Conservation (phyloP, 805 yeast genomes). For the Pichia thaimueangensis region DNA sequence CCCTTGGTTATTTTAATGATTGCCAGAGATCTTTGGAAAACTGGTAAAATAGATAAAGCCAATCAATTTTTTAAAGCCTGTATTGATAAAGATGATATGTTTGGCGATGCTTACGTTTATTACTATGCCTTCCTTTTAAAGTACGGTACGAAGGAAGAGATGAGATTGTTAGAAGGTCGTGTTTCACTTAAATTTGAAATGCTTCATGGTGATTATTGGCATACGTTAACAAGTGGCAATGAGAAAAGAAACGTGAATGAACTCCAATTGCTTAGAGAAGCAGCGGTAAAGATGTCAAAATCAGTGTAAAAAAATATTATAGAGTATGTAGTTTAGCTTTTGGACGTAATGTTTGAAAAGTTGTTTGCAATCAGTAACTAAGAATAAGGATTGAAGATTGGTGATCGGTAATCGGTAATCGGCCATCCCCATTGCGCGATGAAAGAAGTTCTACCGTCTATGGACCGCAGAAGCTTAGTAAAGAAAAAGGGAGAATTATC, state of each 20-base stretch:
- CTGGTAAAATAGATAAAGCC: slow-evolving; percentile 58
- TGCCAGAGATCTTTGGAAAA: slow-evolving; percentile 62
- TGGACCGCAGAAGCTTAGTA: too few species aligned
- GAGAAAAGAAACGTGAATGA: slow-evolving; percentile 23
- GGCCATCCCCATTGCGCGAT: too few species aligned
- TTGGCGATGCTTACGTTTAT: slow-evolving; percentile 80
- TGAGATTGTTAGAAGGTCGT: slow-evolving; percentile 29
- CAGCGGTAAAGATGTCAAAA: slow-evolving; percentile 10
- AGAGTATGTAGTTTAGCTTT: not conserved
- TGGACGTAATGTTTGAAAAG: too few species aligned
- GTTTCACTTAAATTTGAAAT: slow-evolving; percentile 46
- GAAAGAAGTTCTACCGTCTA: too few species aligned
- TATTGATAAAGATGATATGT: slow-evolving; percentile 38
- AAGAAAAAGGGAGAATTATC: too few species aligned
- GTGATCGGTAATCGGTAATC: too few species aligned
- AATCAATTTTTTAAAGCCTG: slow-evolving; percentile 70
- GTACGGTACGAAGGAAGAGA: slow-evolving; percentile 34
- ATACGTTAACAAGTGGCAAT: slow-evolving; percentile 40
- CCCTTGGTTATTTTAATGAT: slow-evolving; percentile 53
- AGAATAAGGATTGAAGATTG: not conserved
- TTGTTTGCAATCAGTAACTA: too few species aligned
- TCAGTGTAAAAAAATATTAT: not conserved
- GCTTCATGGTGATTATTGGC: slow-evolving; percentile 59
- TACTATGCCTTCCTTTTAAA: slow-evolving; percentile 39
- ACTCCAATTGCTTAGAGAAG: slow-evolving; percentile 18